A percentile compares a stretch with the other conserved stretches of the same genome.
Conservation (phyloP, 2,329 filamentous ascomycete species). For the Colletotrichum plurivorum region DNA sequence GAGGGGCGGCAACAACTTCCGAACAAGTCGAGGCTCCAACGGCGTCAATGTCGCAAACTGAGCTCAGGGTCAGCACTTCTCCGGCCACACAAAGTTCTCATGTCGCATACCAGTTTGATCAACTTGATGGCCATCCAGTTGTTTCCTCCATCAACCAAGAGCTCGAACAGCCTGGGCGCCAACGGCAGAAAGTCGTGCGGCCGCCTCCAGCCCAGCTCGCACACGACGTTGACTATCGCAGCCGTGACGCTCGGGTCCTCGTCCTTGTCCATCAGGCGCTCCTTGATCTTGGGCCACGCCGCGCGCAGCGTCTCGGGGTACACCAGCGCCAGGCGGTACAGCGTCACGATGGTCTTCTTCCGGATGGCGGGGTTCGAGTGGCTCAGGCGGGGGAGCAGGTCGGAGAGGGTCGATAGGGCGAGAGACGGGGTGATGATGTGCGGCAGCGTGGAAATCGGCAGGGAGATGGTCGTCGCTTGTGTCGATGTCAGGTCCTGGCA, state of each 20-base stretch:
- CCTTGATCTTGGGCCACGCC: slow-evolving; percentile 98
- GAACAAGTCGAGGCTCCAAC: slow-evolving; percentile 89
- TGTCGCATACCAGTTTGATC: slow-evolving; percentile 84
- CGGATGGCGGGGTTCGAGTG: slow-evolving; percentile 89
- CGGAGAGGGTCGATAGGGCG: slow-evolving; percentile 88
- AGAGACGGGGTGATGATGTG: slow-evolving; percentile 95
- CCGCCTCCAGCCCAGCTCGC: slow-evolving; percentile 93
- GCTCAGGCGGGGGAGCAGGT: slow-evolving; percentile 86
- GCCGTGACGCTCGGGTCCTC: slow-evolving; percentile 96
- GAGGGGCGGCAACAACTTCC: slow-evolving; percentile 90
- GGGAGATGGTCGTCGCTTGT: slow-evolving; percentile 81
- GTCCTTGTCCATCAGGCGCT: slow-evolving; percentile 88
- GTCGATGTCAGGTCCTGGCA: slow-evolving; percentile 80
- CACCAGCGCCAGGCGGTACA: slow-evolving; percentile 94
- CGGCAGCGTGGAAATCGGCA: slow-evolving; percentile 91
- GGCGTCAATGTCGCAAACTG: slow-evolving; percentile 96
- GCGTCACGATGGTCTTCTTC: slow-evolving; percentile 95
- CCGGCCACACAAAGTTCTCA: not conserved
- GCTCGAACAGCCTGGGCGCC: slow-evolving; percentile 90
- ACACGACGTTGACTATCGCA: slow-evolving; percentile 96
- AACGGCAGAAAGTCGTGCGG: slow-evolving; percentile 95
- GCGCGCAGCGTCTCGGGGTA: slow-evolving; percentile 94
- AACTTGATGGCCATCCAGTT: slow-evolving; percentile 99
- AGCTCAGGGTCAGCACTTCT: slow-evolving; percentile 7
- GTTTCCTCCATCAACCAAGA: slow-evolving; percentile 91